Evolutionary conservation across 176 grass and related monocot species (phyloP), one percentile per base, ranked within the genome.

Genomic region (Carex parvula): DNA sequence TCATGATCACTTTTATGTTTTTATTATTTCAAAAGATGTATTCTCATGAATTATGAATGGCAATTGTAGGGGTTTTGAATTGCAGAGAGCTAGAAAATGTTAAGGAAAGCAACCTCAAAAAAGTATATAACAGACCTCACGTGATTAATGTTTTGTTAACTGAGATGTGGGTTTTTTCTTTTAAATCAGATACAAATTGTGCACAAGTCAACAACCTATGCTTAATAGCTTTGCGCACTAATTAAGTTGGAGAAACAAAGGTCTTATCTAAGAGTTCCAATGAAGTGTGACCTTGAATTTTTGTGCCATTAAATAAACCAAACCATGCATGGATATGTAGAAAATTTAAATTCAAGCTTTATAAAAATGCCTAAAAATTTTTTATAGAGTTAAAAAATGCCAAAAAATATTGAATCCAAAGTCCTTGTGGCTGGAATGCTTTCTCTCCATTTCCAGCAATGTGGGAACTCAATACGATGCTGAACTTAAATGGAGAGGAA

Each of bases 131-230:
- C 22, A 76, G 42, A 8, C 5, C 20, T 76, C 72, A 55, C 72
- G 13, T 55, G 12, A 76, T 56, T 57, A 77, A 77, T 56, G 12
- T 29, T 76, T 77, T 77, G 50, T 77, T 77, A 77, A 77, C 39
- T 3, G 68, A 55, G 72, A 76, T 77, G 24, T 56, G 73, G 24
- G 35, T 16, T 69, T 69, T 39, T 62, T 62, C 8, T 24, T 24
- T 10, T 24, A 70, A 8, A 70, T 42, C 37, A 44, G 50, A 56
- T 26, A 77, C 3, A 16, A 48, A 18, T 20, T 56, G 73, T 77
- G 33, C 33, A 32, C 22, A 12, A 55, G 72, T 76, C 72, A 76
- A 32, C 21, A 24, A 8, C 50, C 50, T 3, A 76, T 76, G 50
- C 22, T 74, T 60, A 15, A 70, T 39, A 70, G 1, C 5, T 70